These are phyloP conservation scores for Limnanthes douglasii DNA, from an alignment of 345 rosid species.

Conservation along the genomic window DNA sequence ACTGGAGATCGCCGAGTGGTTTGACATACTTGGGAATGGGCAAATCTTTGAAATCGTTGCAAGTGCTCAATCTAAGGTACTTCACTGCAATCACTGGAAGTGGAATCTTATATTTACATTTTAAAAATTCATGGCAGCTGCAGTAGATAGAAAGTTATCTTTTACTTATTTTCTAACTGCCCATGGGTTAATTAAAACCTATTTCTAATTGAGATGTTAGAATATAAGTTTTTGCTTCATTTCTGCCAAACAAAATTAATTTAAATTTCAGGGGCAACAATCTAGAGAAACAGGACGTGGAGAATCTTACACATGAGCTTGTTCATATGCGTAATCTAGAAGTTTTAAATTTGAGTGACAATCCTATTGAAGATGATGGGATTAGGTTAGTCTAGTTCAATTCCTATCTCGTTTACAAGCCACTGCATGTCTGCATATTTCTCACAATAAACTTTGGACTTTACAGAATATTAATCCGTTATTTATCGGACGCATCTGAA, in stretches of 20 bases:
- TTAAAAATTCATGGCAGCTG: background rate
- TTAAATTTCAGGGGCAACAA: conserved; percentile 44
- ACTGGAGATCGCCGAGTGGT: conserved; percentile 21
- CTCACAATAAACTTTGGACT: conserved; percentile 9
- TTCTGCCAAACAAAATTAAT: conserved; percentile 7
- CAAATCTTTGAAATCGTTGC: conserved; percentile 44
- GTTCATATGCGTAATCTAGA: conserved; percentile 55
- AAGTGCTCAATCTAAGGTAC: conserved; percentile 63
- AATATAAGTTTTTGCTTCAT: conserved; percentile 1
- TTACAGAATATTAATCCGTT: conserved; percentile 62
- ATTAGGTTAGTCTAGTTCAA: conserved; percentile 37
- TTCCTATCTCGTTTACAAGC: conserved; percentile 3
- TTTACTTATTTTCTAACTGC: background rate
- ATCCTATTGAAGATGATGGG: conserved; percentile 66
- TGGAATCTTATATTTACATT: too few species aligned
- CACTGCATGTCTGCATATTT: conserved; percentile 6
- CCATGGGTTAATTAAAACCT: background rate
- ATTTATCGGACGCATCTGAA: conserved; percentile 35
- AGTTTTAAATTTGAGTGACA: conserved; percentile 67
- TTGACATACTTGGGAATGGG: conserved; percentile 9
- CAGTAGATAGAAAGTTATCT: background rate
- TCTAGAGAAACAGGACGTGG: conserved; percentile 45
- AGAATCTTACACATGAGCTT: conserved; percentile 39
- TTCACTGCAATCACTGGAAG: background rate
- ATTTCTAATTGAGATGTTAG: too few species aligned